Evolutionary conservation across 352 stramenopile species (phyloP).

Genomic region (Phytopythium helicoides): DNA sequence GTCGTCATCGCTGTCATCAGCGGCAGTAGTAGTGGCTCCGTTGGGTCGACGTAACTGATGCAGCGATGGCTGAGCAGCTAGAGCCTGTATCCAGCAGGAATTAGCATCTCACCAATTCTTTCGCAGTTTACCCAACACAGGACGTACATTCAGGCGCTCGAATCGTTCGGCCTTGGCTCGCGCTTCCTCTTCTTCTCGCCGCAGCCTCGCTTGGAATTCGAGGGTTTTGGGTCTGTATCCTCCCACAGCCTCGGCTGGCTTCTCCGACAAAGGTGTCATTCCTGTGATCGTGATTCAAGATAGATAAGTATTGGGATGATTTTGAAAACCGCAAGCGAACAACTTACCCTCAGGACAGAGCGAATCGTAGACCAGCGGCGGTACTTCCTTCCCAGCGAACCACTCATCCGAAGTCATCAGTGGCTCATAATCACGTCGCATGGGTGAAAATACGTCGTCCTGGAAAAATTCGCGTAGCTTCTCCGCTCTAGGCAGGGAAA

Average conservation of each 20-base stretch:
- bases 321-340: no score
- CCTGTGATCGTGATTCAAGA: conserved; percentile 14
- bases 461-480: conserved; percentile 79
- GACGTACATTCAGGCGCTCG: conserved; percentile 64
- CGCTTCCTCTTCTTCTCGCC: conserved; percentile 64
- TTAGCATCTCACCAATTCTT: no score
- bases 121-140: not conserved
- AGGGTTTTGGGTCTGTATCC: conserved; percentile 51
- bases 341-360: conserved; percentile 50
- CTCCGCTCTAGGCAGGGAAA: conserved; percentile 60
- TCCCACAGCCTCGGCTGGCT: conserved; percentile 29
- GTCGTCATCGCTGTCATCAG: conserved; percentile 74
- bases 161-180: conserved; percentile 59
- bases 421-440: conserved; percentile 22
- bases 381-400: conserved; percentile 45
- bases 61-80: conserved; percentile 70
- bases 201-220: conserved; percentile 59
- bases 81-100: conserved; percentile 15
- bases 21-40: conserved; percentile 5
- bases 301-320: no score
- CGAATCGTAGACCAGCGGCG: conserved; percentile 43
- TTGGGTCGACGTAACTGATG: conserved; percentile 43
- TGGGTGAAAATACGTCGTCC: conserved; percentile 65
- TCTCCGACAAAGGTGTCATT: conserved; percentile 68
- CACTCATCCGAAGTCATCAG: conserved; percentile 37